phyloP scores from a whole-genome alignment of 768 basidiomycete genomes.

The Gautieria morchelliformis region DNA sequence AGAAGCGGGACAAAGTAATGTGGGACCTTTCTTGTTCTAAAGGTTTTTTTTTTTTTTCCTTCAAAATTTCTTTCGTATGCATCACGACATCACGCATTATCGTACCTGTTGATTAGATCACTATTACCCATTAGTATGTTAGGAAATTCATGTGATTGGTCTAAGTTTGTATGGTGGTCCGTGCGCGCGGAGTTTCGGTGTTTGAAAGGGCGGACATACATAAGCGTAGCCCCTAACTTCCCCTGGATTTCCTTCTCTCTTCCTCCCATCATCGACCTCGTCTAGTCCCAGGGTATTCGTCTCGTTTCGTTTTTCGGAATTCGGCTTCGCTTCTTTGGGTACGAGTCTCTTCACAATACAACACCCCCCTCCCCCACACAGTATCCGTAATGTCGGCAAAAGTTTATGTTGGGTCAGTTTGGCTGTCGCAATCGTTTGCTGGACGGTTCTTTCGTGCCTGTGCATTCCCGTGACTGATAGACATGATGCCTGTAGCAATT shows the following conservation, averaged over 20 bases:
- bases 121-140: neutral
- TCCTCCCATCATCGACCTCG: neutral
- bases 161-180: neutral
- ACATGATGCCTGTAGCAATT: conserved; percentile 61
- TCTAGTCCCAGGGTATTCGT: neutral
- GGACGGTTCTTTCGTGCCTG: conserved; percentile 11
- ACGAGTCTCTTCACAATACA: conserved; percentile 1
- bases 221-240: neutral
- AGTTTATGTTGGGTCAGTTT: conserved; percentile 93
- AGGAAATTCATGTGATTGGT: neutral
- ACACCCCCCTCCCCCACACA: conserved; percentile 16
- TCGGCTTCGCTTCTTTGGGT: neutral
- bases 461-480: conserved; percentile 44
- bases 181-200: conserved; percentile 1
- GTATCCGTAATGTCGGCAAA: conserved; percentile 74
- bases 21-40: conserved; percentile 15
- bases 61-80: conserved; percentile 15
- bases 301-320: conserved; percentile 2
- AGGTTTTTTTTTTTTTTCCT: conserved; percentile 17
- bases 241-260: neutral
- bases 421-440: conserved; percentile 40
- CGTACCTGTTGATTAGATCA: neutral
- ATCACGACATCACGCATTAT: conserved; percentile 13
- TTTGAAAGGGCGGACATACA: neutral
- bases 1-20: conserved; percentile 30